A percentile compares a stretch with the other conserved stretches of the same genome.
Evolutionary conservation across 139 green algal species (phyloP).

Genomic region (Micractinium conductrix): DNA sequence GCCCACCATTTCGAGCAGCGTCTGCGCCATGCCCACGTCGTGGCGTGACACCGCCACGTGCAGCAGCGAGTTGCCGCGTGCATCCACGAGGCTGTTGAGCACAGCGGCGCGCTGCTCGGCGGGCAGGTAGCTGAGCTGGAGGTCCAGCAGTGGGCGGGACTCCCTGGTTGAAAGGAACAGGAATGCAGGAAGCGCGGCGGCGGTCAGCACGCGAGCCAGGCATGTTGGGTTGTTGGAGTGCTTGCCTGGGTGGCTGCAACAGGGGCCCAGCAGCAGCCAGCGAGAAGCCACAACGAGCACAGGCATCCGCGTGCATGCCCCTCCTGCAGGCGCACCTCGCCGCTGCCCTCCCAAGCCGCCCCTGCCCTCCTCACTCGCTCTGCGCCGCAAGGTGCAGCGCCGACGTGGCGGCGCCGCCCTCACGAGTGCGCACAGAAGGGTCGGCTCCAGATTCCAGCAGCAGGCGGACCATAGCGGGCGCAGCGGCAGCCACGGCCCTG

Average conservation of each 20-base stretch:
- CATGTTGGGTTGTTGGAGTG: too few species aligned
- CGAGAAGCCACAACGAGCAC: not conserved
- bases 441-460: constrained; percentile 27
- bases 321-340: not conserved
- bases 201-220: too few species aligned
- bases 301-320: not conserved
- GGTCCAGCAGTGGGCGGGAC: not conserved
- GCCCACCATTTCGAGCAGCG: constrained; percentile 22
- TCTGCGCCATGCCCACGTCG: not conserved
- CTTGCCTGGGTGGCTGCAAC: too few species aligned
- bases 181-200: too few species aligned
- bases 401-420: constrained; percentile 14
- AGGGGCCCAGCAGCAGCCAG: not conserved
- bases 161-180: too few species aligned
- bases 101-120: not conserved
- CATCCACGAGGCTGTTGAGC: constrained; percentile 16
- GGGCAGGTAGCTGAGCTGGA: not conserved
- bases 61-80: constrained; percentile 27
- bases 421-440: not conserved
- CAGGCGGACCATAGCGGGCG: not conserved
- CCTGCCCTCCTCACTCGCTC: not conserved
- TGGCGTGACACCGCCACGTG: constrained; percentile 13
- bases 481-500: constrained; percentile 13
- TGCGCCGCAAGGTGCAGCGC: constrained; percentile 28
- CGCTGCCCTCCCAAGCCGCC: not conserved